Evolutionary conservation across 1,139 yeast species (phyloP).

Genomic region (Taphrina communis): DNA sequence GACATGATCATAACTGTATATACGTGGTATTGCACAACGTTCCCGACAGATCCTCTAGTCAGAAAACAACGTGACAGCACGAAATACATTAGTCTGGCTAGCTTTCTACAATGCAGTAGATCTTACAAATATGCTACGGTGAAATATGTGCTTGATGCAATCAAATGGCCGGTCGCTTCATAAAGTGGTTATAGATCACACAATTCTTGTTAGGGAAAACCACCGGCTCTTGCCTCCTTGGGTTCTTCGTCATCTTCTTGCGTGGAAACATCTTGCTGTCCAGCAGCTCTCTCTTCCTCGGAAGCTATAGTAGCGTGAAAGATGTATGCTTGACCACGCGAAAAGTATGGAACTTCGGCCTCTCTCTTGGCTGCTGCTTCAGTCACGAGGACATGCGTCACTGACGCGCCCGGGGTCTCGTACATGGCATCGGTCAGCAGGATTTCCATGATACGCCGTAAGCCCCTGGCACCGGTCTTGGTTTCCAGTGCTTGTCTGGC

Average conservation of each 20-base stretch:
- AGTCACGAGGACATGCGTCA: conserved; percentile 53
- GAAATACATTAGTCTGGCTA: no score
- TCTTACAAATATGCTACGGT: no score
- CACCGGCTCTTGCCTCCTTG: conserved; percentile 10
- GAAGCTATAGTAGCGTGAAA: conserved; percentile 28
- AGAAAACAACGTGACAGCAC: no score
- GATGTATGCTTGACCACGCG: conserved; percentile 25
- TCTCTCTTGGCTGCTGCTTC: conserved; percentile 34
- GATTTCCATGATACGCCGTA: conserved; percentile 60
- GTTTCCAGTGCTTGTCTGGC: conserved; percentile 57
- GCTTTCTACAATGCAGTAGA: no score
- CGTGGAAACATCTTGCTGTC: not conserved
- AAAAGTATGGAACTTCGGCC: conserved; percentile 23
- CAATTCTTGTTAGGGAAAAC: conserved; percentile 4
- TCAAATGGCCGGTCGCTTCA: no score
- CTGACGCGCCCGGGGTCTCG: conserved; percentile 62
- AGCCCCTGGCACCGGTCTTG: conserved; percentile 64
- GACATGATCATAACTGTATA: no score
- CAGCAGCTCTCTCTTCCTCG: conserved; percentile 18
- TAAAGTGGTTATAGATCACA: not conserved
- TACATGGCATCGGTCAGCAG: conserved; percentile 59
- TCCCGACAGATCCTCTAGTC: no score
- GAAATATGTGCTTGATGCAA: no score
- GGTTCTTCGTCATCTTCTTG: conserved; percentile 21
- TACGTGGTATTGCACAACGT: no score